Evolutionary conservation across 2,329 filamentous ascomycete species (phyloP), one percentile per base, ranked within the genome.

Genomic region (Aspergillus sp.): DNA sequence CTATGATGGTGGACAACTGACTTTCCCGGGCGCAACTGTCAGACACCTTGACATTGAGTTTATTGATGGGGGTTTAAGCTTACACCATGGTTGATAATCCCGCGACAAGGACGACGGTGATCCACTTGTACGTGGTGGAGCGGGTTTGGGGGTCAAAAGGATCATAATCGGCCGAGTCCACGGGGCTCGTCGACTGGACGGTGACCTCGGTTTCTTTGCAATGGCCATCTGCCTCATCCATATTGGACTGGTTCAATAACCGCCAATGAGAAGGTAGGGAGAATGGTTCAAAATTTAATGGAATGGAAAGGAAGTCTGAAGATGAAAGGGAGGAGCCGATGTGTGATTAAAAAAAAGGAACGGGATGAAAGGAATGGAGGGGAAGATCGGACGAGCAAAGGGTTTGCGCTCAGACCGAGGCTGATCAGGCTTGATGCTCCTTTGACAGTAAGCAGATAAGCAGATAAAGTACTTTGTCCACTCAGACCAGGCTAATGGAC

Each of bases 1-100:
- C 54, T 28, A 57, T 57, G 30, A 57, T 50, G 28, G 54, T 57
- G 12, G 41, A 57, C 12, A 57, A 25, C 19, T 57, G 54, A 21
- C 54, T 55, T 41, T n/a, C 19, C 15, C 12, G 17, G 4, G 19
- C 21, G 25, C 8, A 47, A 17, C 28, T 10, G 48, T 50, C 15
- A 52, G 30, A 36, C 8, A 28, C 4, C 4, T 19, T 15, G 15
- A 19, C 25, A 17, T 17, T 13, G 2, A 28, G 15, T 28, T 28
- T 8, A n/a, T 17, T 10, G 7, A 15, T 38, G 2, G n/a, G 19
- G 10, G 19, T 6, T 8, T 12, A 3, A 6, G 1, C 41, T 15
- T 56, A 57, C 54, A 57, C 54, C 13, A 48, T 43, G n/a, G 54
- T 43, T 15, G 19, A 38, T 5, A 57, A 9, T 8, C 41, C 23